These are phyloP conservation scores for Cryptosporidium bovis DNA, from an alignment of 169 alveolate genomes.

Conservation along the genomic window DNA sequence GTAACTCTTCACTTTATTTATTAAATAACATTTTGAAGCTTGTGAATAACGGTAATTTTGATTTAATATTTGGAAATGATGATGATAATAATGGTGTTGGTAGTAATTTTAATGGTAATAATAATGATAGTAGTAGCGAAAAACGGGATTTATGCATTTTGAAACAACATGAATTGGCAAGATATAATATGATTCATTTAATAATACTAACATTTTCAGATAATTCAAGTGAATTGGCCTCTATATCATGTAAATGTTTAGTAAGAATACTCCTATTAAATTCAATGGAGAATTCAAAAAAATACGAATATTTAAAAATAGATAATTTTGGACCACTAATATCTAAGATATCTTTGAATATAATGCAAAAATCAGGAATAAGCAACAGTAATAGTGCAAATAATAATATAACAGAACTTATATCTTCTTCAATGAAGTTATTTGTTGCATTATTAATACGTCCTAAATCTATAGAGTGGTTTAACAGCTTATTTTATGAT, in stretches of 20 bases:
- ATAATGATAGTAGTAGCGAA: too few relatives aligned
- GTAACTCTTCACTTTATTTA: conserved; percentile 31
- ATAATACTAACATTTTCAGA: conserved; percentile 1
- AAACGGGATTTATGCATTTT: too few relatives aligned
- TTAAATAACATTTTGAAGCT: conserved; percentile 39
- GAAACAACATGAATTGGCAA: background rate
- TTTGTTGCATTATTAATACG: conserved; percentile 43
- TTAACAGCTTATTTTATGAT: conserved; percentile 25
- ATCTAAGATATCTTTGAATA: conserved; percentile 11
- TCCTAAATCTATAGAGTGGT: conserved; percentile 52
- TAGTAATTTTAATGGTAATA: too few relatives aligned
- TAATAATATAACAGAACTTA: conserved; percentile 32
- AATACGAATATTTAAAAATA: background rate
- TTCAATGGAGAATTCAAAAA: conserved; percentile 6
- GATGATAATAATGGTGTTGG: background rate
- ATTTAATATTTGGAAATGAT: background rate
- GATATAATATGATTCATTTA: conserved; percentile 9
- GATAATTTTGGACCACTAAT: conserved; percentile 51
- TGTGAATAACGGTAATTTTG: background rate
- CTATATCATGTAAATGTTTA: conserved; percentile 38
- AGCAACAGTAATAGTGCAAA: conserved; percentile 1
- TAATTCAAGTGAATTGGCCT: conserved; percentile 51
- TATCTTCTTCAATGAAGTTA: conserved; percentile 48
- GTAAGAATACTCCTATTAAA: conserved; percentile 6
- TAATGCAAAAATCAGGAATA: conserved; percentile 56